Base-by-base conservation (phyloP, 2,329 filamentous ascomycete genomes). In the Karstenula rhodostoma region DNA sequence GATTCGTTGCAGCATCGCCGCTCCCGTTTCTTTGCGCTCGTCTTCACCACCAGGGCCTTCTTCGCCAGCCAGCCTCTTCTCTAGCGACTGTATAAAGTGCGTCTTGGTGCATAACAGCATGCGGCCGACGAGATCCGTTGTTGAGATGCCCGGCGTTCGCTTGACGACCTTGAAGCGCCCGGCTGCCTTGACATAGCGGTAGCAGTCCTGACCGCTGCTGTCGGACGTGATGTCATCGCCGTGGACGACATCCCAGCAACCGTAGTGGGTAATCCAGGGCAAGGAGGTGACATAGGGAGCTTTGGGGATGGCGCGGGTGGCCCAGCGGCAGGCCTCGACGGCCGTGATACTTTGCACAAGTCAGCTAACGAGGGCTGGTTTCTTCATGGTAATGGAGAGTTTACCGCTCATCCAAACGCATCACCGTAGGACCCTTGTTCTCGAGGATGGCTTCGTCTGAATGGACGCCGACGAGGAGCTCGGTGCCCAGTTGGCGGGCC, bases 221-320 rank as follows among this genome's bases (percentile, higher is more conserved):
- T 99, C 95, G 0, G 93, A 96, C 2, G 95, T 98, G 74, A 98
- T 96, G 79, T 98, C 94, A 78, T 98, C 95, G 62, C 94, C 94
- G 79, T 98, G 94, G 1, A 97, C 94, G 44, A 98, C 95, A 77
- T 94, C 98, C 74, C 90, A 88, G 84, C 95, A 98, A 64, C 95
- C 94, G 77, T 95, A 97, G 79, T 97, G 93, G 58, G 90, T 90
- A 73, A 99, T 96, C 92, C 94, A 99, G 51, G 91, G 89, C 50
- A 98, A 86, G 62, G 90, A 90, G 23, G 95, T 99, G 58, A 99
- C 95, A 80, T 99, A 99, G 32, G 95, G 95, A 15, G 95, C 94
- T 76, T 91, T 82, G 13, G 93, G 87, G 59, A 99, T 85, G 40
- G 92, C 93, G 64, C 87, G 85, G 50, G 94, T 96, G 17, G 93